Percentiles rank a stretch among this genome's conserved stretches.
Conservation (phyloP, 768 basidiomycete species). For the Erythrobasidium yunnanense region DNA sequence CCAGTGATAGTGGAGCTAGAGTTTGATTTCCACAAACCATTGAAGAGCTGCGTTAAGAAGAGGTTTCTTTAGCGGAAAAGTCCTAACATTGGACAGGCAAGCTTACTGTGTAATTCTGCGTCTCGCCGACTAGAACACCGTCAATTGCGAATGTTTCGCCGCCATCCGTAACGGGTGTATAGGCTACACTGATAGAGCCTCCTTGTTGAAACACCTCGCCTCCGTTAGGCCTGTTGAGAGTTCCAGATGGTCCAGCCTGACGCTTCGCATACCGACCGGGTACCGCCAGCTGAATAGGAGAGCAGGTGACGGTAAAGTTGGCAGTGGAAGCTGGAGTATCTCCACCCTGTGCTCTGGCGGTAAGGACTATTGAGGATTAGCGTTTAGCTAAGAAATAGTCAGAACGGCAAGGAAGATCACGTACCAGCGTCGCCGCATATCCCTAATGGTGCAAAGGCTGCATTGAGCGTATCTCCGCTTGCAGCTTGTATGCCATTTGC, state of each 20-base stretch:
- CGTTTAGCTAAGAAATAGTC: not conserved
- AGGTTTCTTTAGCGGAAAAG: not conserved
- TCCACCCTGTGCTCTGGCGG: not conserved
- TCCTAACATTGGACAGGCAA: not conserved
- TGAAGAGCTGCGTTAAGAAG: not conserved
- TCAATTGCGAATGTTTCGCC: constrained; percentile 23
- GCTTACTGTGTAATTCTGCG: constrained; percentile 5
- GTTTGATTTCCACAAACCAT: constrained; percentile 14
- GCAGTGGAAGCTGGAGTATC: not conserved
- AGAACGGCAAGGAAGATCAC: not conserved
- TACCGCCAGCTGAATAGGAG: not conserved
- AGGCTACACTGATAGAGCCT: not conserved
- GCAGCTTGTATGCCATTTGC: not conserved
- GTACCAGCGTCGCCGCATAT: not conserved
- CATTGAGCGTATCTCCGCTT: not conserved
- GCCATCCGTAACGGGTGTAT: constrained; percentile 16
- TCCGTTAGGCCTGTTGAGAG: not conserved
- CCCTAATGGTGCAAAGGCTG: not conserved
- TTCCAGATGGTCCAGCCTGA: constrained; percentile 12
- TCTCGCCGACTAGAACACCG: not conserved
- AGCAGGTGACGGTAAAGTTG: constrained; percentile 1
- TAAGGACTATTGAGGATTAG: not conserved
- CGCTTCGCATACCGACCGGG: not conserved
- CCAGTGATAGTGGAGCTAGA: not conserved
- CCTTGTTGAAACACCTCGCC: not conserved